Evolutionary conservation across 2,329 filamentous ascomycete genomes (phyloP), one percentile per base, ranked within the genome.

Genomic region (Thelonectria olida): DNA sequence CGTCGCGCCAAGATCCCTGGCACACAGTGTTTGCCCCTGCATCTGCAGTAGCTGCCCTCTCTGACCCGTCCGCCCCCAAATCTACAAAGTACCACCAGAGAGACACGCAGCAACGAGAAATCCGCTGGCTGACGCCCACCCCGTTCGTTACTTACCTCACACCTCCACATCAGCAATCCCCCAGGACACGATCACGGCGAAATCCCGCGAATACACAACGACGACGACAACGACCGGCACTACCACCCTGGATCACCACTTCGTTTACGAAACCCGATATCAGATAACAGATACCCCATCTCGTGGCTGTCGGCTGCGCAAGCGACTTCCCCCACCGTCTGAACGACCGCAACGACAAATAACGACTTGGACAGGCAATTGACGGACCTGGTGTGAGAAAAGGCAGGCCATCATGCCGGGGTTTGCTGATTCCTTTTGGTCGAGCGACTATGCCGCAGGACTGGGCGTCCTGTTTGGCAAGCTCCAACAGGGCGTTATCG

Each of bases 401-500:
- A 71, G 69, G 69, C 63, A 66, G 67, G 58, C 66, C 67, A 88
- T 79, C 76, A 95, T 95, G 92, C 91, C 92, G 70, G 88, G 92
- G 73, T 98, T 99, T 80, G 90, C 93, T 70, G 93, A 95, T 81
- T 97, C 94, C 51, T 98, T 99, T 82, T 99, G 96, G 96, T 97
- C 96, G 64, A 88, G 88, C 76, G 96, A 99, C 85, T 98, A 98
- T 85, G 95, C 95, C 76, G 93, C 92, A 84, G 89, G 96, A 65
- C 87, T 99, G 68, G 94, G 95, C 56, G 93, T 98, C 67, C 87
- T 99, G 67, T 99, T 98, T 75, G 89, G 89, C 77, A 99, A 99
- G 84, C 90, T 99, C 58, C 94, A 98, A 79, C 96, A 99, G 79
- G 96, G 96, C 63, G 91, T 96, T 61, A 87, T 94, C 71, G 96